Conservation (phyloP, 2,329 filamentous ascomycete species). For the Torrubiella hemipterigena region DNA sequence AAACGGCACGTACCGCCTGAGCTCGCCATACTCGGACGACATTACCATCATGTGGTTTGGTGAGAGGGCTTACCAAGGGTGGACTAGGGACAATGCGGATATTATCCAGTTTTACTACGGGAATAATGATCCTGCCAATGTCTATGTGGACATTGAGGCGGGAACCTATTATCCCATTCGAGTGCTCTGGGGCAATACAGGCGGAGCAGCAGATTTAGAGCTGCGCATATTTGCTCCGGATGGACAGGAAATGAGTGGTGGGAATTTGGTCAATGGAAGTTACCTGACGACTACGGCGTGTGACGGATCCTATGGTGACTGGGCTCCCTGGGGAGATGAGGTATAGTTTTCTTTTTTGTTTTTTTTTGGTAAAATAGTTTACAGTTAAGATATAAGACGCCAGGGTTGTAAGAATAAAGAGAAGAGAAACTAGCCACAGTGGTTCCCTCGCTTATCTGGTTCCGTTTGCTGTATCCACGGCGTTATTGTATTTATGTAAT, state of each 20-base stretch:
- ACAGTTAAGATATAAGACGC: too few species aligned
- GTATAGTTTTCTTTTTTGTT: too few species aligned
- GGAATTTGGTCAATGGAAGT: not conserved
- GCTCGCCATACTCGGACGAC: conserved; percentile 7
- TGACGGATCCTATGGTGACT: conserved; percentile 6
- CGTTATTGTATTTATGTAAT: too few species aligned
- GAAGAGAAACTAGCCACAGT: too few species aligned
- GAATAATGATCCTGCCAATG: conserved; percentile 2
- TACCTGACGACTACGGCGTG: conserved; percentile 8
- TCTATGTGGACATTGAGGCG: conserved; percentile 2
- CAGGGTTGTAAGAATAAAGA: too few species aligned
- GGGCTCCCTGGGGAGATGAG: conserved; percentile 2
- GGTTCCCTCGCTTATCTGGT: too few species aligned
- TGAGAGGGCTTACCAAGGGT: conserved; percentile 1
- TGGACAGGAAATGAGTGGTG: conserved; percentile 3
- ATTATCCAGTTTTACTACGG: conserved; percentile 7
- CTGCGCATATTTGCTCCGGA: conserved; percentile 6
- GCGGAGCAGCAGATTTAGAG: conserved; percentile 3
- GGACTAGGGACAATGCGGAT: conserved; percentile 5
- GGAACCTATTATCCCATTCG: conserved; percentile 7
- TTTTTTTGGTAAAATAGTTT: too few species aligned
- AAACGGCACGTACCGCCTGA: conserved; percentile 5
- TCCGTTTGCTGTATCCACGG: too few species aligned
- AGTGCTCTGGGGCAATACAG: conserved; percentile 7
- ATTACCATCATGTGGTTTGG: conserved; percentile 8